Evolutionary conservation across 129 eudicot species (phyloP).

Genomic region (Gnaphalium uliginosum): DNA sequence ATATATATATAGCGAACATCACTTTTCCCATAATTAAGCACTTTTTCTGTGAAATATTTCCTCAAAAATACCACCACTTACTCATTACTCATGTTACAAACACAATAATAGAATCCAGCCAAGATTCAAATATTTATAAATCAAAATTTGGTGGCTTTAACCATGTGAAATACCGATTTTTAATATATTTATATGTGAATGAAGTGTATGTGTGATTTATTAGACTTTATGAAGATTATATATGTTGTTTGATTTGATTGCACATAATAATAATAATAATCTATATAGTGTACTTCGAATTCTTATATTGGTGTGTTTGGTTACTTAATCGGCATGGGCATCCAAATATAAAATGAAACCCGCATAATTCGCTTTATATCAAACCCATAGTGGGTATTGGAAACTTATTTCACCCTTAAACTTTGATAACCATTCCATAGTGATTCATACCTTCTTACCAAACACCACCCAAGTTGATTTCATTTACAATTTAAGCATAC

Average conservation of each 20-base stretch:
- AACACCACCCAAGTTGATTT: no score
- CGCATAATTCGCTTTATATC: no score
- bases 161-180: constrained; percentile 37
- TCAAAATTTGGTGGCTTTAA: constrained; percentile 25
- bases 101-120: constrained; percentile 49
- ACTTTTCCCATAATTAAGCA: constrained; percentile 21
- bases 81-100: constrained; percentile 24
- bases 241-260: not conserved
- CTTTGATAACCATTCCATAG: no score
- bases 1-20: constrained; percentile 19
- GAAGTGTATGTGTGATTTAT: not conserved
- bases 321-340: no score
- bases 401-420: no score
- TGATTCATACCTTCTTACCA: no score
- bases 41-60: constrained; percentile 20
- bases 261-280: not conserved
- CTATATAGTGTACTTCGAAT: no score
- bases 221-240: not conserved
- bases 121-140: constrained; percentile 20
- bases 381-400: no score
- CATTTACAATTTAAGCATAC: no score
- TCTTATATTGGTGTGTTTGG: no score
- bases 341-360: no score
- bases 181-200: not conserved
- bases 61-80: constrained; percentile 26